Evolutionary conservation across 805 yeast genomes (phyloP).

Genomic region (Candida gorgasii): DNA sequence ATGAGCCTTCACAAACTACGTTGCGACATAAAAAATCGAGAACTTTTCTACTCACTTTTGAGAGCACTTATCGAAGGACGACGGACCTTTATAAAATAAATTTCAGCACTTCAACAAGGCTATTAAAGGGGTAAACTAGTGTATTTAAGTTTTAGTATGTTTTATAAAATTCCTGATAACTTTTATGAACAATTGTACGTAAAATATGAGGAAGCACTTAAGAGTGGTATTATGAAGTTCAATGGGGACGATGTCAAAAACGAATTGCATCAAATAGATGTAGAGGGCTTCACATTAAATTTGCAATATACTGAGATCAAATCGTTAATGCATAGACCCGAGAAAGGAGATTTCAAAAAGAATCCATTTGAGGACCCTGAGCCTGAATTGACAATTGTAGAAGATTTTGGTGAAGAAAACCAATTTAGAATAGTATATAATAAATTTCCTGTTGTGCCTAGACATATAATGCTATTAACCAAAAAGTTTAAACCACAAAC

Average conservation of each 20-base stretch:
- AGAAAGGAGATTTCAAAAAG: slow-evolving; percentile 37
- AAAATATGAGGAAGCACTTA: slow-evolving; percentile 51
- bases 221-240: slow-evolving; percentile 48
- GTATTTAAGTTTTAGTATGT: too few species aligned
- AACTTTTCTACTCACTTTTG: too few species aligned
- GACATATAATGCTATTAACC: slow-evolving; percentile 80
- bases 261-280: slow-evolving; percentile 26
- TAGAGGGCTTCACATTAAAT: slow-evolving; percentile 18
- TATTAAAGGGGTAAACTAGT: too few species aligned
- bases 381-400: slow-evolving; percentile 64
- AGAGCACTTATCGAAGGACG: too few species aligned
- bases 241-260: slow-evolving; percentile 47
- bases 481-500: slow-evolving; percentile 71
- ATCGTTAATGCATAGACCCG: slow-evolving; percentile 41
- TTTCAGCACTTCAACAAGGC: too few species aligned
- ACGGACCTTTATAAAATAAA: too few species aligned
- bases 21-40: too few species aligned
- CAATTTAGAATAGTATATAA: slow-evolving; percentile 66
- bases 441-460: slow-evolving; percentile 81
- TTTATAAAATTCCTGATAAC: slow-evolving; percentile 34
- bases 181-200: slow-evolving; percentile 34
- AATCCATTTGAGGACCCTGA: slow-evolving; percentile 86
- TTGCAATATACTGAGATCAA: slow-evolving; percentile 33
- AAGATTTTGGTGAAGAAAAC: slow-evolving; percentile 52
- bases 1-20: too few species aligned